Conservation (phyloP, 805 yeast species). For the Nakazawaea wickerhamii region DNA sequence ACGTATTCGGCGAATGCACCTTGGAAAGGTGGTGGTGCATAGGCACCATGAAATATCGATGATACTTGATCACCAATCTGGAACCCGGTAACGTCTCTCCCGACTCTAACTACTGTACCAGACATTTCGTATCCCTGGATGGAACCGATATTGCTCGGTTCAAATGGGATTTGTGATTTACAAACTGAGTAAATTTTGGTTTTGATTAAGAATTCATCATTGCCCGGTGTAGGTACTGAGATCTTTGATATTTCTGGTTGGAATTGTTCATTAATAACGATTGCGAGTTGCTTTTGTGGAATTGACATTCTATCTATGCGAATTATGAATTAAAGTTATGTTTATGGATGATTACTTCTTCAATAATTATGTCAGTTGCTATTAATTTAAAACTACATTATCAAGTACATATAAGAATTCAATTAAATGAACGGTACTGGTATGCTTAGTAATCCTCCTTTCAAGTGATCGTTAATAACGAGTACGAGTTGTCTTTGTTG, state of each 20-base stretch:
- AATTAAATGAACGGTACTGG: no score
- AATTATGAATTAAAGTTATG: neutral
- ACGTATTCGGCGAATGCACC: constrained; percentile 61
- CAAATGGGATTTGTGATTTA: neutral
- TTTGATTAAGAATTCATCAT: neutral
- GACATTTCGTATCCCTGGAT: constrained; percentile 56
- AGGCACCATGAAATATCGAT: constrained; percentile 49
- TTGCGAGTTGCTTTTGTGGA: neutral
- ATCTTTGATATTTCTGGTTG: neutral
- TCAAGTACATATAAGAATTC: no score
- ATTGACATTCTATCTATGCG: neutral
- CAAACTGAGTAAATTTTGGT: neutral
- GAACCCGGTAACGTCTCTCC: constrained; percentile 33
- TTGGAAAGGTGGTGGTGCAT: constrained; percentile 29
- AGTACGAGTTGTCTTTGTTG: no score
- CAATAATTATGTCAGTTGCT: no score
- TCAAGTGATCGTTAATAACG: no score
- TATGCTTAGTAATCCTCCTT: no score
- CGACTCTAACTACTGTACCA: constrained; percentile 50
- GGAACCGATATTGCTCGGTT: constrained; percentile 27
- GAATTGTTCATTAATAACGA: neutral
- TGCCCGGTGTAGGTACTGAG: neutral
- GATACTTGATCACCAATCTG: constrained; percentile 51
- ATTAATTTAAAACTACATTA: no score
- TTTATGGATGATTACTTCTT: no score